Evolutionary conservation across 1,284 basidiomycete genomes (phyloP).

Genomic region (Porogramme epimiltina): DNA sequence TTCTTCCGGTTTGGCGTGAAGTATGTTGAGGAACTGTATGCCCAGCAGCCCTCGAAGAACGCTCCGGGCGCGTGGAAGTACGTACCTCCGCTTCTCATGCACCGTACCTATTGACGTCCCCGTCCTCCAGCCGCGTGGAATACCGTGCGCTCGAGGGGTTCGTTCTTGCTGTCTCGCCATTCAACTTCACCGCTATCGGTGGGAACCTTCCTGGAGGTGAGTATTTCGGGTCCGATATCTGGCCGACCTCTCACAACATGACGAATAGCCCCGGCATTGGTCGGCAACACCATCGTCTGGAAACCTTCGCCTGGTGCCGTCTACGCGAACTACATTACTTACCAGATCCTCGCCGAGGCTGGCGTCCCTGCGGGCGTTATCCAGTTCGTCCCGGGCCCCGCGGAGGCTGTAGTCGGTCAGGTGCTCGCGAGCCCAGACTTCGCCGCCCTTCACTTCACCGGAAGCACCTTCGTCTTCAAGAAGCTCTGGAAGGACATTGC

Average conservation of each 20-base stretch:
- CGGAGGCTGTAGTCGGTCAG: constrained; percentile 81
- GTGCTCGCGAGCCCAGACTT: constrained; percentile 82
- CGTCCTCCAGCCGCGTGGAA: constrained; percentile 78
- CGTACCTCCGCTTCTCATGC: constrained; percentile 33
- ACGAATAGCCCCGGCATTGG: constrained; percentile 88
- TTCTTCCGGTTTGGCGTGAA: constrained; percentile 98
- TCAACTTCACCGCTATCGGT: constrained; percentile 98
- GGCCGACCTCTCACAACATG: too few relatives aligned
- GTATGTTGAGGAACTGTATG: constrained; percentile 94
- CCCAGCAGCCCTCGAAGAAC: constrained; percentile 89
- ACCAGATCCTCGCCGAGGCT: constrained; percentile 93
- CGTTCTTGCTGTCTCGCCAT: constrained; percentile 95
- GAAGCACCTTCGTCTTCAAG: constrained; percentile 93
- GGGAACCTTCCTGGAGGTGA: constrained; percentile 84
- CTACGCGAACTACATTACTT: constrained; percentile 92
- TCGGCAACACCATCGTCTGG: constrained; percentile 97
- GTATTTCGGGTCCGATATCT: constrained; percentile 21
- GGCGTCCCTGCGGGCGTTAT: constrained; percentile 94
- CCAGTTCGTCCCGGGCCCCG: constrained; percentile 93
- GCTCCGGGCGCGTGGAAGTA: constrained; percentile 92
- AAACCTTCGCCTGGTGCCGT: constrained; percentile 96
- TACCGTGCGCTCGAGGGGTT: constrained; percentile 98
- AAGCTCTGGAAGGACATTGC: constrained; percentile 97
- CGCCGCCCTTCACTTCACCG: constrained; percentile 95
- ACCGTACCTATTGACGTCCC: background rate